Evolutionary conservation across 495 filamentous ascomycete genomes (phyloP).

Genomic region (Aspergillus bertholletiae): DNA sequence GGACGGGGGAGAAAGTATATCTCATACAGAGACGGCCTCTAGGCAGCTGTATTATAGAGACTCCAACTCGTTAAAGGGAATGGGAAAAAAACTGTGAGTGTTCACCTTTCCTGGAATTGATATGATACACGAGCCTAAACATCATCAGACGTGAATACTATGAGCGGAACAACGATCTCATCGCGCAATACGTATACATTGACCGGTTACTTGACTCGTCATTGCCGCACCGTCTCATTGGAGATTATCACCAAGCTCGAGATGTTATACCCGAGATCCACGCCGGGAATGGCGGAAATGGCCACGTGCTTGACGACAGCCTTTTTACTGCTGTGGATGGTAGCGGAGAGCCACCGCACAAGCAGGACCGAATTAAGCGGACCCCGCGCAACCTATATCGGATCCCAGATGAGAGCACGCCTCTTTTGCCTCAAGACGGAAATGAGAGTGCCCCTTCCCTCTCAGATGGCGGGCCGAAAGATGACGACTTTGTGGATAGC

Average conservation of each 20-base stretch:
- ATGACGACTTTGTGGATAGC: conserved; percentile 57
- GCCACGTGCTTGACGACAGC: background rate
- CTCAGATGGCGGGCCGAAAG: conserved; percentile 36
- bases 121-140: background rate
- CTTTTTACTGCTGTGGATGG: conserved; percentile 13
- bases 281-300: conserved; percentile 14
- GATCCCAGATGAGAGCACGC: conserved; percentile 64
- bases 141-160: conserved; percentile 64
- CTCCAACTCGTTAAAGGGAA: conserved; percentile 22
- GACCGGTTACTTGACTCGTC: conserved; percentile 88
- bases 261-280: conserved; percentile 21
- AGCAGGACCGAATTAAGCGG: conserved; percentile 56
- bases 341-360: conserved; percentile 3
- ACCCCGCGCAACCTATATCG: conserved; percentile 80
- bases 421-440: conserved; percentile 46
- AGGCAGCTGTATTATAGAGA: conserved; percentile 36
- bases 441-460: conserved; percentile 28
- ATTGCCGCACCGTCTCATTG: conserved; percentile 77
- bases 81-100: conserved; percentile 30
- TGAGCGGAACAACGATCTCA: conserved; percentile 73
- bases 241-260: conserved; percentile 64
- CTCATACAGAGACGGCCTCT: background rate
- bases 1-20: background rate
- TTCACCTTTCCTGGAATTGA: too few species aligned
- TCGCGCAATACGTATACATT: conserved; percentile 88